Percentiles rank a stretch among this genome's conserved stretches.
Evolutionary conservation across 805 yeast genomes (phyloP).

Genomic region (Ogataea haglerorum): DNA sequence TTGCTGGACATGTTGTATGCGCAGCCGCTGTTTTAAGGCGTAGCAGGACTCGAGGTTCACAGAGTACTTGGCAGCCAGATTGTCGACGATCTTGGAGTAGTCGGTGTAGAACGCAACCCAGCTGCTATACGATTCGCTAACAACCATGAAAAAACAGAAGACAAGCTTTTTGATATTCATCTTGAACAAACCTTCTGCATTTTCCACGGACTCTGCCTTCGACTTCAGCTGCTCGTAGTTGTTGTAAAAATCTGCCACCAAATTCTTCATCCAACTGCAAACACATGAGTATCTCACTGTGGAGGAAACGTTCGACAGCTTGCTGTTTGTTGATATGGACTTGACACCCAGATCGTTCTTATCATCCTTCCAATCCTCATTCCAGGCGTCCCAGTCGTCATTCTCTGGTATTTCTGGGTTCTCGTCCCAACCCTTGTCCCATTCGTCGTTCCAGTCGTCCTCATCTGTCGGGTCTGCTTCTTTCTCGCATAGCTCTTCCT

Average conservation of each 20-base stretch:
- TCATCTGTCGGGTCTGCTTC: background rate
- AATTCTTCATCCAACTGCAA: slow-evolving; percentile 12
- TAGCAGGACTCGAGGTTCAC: slow-evolving; percentile 22
- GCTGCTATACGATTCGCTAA: slow-evolving; percentile 24
- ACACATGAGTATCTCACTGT: slow-evolving; percentile 17
- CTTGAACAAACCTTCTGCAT: slow-evolving; percentile 24
- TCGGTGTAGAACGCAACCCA: slow-evolving; percentile 33
- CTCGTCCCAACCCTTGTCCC: slow-evolving; percentile 22
- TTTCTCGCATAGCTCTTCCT: slow-evolving; percentile 4
- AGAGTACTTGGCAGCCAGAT: slow-evolving; percentile 13
- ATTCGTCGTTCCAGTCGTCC: slow-evolving; percentile 27
- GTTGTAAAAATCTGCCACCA: slow-evolving; percentile 19
- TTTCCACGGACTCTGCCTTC: slow-evolving; percentile 14
- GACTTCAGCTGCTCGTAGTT: slow-evolving; percentile 18
- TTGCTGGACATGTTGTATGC: slow-evolving; percentile 8
- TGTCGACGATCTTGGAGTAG: slow-evolving; percentile 25
- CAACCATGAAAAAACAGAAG: slow-evolving; percentile 27
- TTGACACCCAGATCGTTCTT: slow-evolving; percentile 18
- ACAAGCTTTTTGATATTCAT: slow-evolving; percentile 28
- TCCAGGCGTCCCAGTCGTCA: slow-evolving; percentile 30
- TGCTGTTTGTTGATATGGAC: slow-evolving; percentile 20
- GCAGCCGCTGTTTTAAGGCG: slow-evolving; percentile 22
- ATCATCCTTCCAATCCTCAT: slow-evolving; percentile 28
- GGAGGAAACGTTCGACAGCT: slow-evolving; percentile 11
- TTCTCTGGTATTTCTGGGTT: slow-evolving; percentile 1